phyloP scores from a whole-genome alignment of 305 asterid species.

The Vinca major region DNA sequence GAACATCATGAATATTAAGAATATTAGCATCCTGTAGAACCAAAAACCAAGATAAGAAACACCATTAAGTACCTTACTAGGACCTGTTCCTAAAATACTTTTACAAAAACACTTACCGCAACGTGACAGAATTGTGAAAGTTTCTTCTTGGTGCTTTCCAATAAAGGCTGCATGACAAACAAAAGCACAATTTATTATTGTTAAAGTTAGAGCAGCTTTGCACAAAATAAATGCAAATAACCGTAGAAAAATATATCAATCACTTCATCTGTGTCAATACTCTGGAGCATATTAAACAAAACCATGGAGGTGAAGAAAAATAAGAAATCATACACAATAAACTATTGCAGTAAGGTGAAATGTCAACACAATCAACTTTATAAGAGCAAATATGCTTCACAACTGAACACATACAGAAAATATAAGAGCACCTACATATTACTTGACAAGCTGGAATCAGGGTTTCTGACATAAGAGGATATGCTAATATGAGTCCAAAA shows the following conservation, averaged over 20 bases:
- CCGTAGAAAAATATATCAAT: background rate
- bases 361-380: background rate
- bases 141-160: conserved; percentile 70
- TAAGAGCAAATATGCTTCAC: background rate
- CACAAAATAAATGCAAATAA: conserved; percentile 1
- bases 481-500: background rate
- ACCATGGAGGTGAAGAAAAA: too few relatives aligned
- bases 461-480: too few relatives aligned
- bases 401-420: background rate
- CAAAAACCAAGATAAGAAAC: background rate
- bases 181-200: background rate
- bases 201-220: background rate
- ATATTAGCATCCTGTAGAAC: conserved; percentile 50
- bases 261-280: background rate
- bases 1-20: conserved; percentile 80
- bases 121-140: conserved; percentile 94
- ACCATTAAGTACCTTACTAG: background rate
- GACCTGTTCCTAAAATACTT: background rate
- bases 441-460: background rate
- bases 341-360: background rate
- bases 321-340: background rate
- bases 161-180: conserved; percentile 50
- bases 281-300: background rate
- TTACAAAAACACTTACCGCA: conserved; percentile 40
- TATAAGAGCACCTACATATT: background rate